Percentiles rank a stretch among this genome's conserved stretches.
phyloP scores from a whole-genome alignment of 331 rosid genomes.

The Acacia pycnantha region DNA sequence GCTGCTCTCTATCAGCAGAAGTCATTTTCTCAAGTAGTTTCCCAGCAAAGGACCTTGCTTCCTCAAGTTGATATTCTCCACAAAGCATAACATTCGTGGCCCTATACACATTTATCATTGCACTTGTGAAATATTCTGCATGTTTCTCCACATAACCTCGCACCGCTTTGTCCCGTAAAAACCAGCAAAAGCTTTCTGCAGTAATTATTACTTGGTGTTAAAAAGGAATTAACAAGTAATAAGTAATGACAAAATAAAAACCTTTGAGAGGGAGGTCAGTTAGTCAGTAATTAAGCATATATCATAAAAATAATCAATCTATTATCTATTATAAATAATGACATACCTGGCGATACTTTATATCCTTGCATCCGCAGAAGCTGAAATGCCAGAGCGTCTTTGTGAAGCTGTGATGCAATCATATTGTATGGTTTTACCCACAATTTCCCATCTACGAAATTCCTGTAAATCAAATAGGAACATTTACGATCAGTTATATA shows the following conservation, averaged over 20 bases:
- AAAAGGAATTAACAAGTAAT: background rate
- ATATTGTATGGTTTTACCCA: background rate
- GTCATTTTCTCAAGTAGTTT: slow-evolving; percentile 25
- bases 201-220: background rate
- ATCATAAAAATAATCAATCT: background rate
- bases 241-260: background rate
- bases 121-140: slow-evolving; percentile 17
- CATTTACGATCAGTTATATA: background rate
- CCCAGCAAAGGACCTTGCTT: slow-evolving; percentile 38
- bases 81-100: background rate
- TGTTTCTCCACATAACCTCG: slow-evolving; percentile 15
- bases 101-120: slow-evolving; percentile 33
- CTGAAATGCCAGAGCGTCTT: slow-evolving; percentile 41
- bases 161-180: slow-evolving; percentile 11
- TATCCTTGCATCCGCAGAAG: slow-evolving; percentile 38
- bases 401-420: slow-evolving; percentile 26
- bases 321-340: background rate
- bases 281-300: background rate
- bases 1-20: background rate
- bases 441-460: slow-evolving; percentile 15
- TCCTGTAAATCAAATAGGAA: slow-evolving; percentile 20
- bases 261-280: background rate
- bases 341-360: slow-evolving; percentile 29
- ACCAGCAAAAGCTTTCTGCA: slow-evolving; percentile 28
- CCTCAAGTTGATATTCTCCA: slow-evolving; percentile 38